Evolutionary conservation across 768 basidiomycete genomes (phyloP), one percentile per base, ranked within the genome.

Genomic region (Auricularia sp.): DNA sequence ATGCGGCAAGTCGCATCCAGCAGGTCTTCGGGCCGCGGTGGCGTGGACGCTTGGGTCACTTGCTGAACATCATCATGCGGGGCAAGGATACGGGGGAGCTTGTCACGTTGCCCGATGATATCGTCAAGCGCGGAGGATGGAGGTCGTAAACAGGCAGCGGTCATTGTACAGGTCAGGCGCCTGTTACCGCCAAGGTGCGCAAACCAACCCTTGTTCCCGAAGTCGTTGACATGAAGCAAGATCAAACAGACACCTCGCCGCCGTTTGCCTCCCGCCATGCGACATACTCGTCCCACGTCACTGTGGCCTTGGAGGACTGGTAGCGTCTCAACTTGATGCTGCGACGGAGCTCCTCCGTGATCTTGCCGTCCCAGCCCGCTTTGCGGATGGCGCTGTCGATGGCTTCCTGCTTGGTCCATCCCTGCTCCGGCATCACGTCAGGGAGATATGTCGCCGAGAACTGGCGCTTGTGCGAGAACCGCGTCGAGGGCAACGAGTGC

Each of bases 361-460:
- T 90, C 62, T 75, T 75, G 1, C 91, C 92, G 65, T 74, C 83
- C 89, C 89, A 98, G 3, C 94, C 97, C 3, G 95, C 92, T 76
- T 99, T 99, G 67, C 85, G 83, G 68, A 98, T 93, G 35, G 94
- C 93, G 70, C 88, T 93, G 69, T 95, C 88, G 45, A 99, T 77
- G 6, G 96, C 88, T 74, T 97, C 90, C 65, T 88, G 78, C 81
- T 89, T 90, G 67, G 87, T 84, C 97, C 97, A 99, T 6, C 92
- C 94, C 75, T 98, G 96, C 44, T 93, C 92, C 0, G 88, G 83
- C 54, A 92, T 89, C 66, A 99, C 90, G 64, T 98, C 88, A 3
- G 97, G 97, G 11, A 99, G 82, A 76, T 95, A 99, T 0, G 92
- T 94, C 7, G 95, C 94, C 11, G 86, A 83, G 70, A 95, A 86